These are phyloP conservation scores for Colletotrichum chlorophyti DNA, from an alignment of 2,329 filamentous ascomycete genomes.

Conservation along the genomic window DNA sequence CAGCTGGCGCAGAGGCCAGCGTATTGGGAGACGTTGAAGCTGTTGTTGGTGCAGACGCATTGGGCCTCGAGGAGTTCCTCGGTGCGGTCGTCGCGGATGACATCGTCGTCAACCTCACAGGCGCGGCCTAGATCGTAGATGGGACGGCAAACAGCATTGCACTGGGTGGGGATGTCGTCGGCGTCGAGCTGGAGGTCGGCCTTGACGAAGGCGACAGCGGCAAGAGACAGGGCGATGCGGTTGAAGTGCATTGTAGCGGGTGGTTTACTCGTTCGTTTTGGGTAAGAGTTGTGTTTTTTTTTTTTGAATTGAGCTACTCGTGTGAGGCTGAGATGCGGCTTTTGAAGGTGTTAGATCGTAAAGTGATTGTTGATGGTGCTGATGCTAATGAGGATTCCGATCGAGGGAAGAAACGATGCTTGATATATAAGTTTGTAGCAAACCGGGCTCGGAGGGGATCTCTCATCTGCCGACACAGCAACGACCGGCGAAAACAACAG, in stretches of 20 bases:
- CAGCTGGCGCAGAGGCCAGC: constrained; percentile 37
- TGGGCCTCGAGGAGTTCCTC: constrained; percentile 46
- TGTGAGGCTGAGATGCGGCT: background rate
- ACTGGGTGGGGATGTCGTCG: constrained; percentile 31
- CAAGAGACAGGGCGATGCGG: constrained; percentile 21
- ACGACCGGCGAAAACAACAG: background rate
- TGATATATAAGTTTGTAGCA: constrained; percentile 9
- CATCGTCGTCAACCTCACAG: constrained; percentile 31
- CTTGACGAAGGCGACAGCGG: constrained; percentile 20
- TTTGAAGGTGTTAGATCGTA: background rate
- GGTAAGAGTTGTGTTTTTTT: too few species aligned
- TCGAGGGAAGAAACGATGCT: constrained; percentile 1
- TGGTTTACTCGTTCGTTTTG: background rate
- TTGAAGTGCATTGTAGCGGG: constrained; percentile 29
- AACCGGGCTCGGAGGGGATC: background rate
- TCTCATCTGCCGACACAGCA: background rate
- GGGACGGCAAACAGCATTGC: constrained; percentile 29
- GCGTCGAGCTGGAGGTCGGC: constrained; percentile 29
- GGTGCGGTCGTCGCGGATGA: constrained; percentile 37
- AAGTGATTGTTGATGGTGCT: background rate
- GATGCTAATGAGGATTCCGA: background rate
- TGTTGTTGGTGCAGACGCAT: constrained; percentile 49
- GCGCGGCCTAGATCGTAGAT: constrained; percentile 24
- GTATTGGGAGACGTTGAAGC: constrained; percentile 45
- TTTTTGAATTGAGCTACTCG: background rate